Percentiles rank a stretch among this genome's conserved stretches.
phyloP scores from a whole-genome alignment of 2,329 filamentous ascomycete genomes.

The Pseudogymnoascus sp. region DNA sequence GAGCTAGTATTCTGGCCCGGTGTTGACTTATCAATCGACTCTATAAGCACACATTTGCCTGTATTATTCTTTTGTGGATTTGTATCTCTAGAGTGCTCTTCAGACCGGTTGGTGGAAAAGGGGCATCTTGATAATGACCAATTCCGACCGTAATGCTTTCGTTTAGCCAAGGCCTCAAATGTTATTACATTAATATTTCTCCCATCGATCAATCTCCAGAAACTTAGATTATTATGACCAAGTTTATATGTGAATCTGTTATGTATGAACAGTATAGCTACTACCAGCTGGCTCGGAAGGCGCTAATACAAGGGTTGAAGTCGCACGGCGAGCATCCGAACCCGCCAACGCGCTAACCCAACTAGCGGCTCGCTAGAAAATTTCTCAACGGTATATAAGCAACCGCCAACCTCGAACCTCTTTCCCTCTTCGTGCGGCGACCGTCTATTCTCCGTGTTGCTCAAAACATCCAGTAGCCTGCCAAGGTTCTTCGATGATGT shows the following conservation, averaged over 20 bases:
- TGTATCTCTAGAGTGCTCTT: not conserved
- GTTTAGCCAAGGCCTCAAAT: not conserved
- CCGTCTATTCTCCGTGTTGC: constrained; percentile 27
- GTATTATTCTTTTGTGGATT: constrained; percentile 2
- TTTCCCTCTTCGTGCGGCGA: constrained; percentile 28
- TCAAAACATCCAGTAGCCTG: constrained; percentile 24
- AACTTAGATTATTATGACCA: not conserved
- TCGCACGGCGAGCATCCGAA: not conserved
- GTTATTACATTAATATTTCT: not conserved
- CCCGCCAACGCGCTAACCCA: not conserved
- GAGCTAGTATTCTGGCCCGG: not conserved
- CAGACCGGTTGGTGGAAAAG: not conserved
- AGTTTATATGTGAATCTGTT: not conserved
- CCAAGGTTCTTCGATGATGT: constrained; percentile 22
- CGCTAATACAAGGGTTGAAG: not conserved
- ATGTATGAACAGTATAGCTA: not conserved
- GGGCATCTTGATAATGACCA: not conserved
- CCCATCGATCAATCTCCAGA: not conserved
- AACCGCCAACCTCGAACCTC: not conserved
- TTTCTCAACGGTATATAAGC: constrained; percentile 1
- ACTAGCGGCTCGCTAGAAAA: constrained; percentile 4
- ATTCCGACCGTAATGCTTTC: not conserved
- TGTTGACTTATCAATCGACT: not conserved
- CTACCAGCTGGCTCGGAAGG: not conserved
- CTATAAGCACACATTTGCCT: not conserved